phyloP scores from a whole-genome alignment of 148 eudicot genomes.

The Rhododendron mucronatum region DNA sequence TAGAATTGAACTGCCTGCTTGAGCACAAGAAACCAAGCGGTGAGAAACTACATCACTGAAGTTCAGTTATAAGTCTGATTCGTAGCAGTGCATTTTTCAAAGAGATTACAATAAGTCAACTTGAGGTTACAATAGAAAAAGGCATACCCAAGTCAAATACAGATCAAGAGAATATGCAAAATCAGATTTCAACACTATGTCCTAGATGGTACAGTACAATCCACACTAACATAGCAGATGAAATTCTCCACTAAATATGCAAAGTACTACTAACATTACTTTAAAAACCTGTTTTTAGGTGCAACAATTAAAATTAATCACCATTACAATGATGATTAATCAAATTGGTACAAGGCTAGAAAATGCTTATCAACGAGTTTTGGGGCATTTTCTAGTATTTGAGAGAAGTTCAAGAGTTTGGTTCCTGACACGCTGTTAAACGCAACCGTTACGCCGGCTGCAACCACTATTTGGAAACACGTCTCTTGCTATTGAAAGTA shows the following conservation, averaged over 20 bases:
- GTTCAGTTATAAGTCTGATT: neutral
- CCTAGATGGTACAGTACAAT: neutral
- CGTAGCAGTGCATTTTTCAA: neutral
- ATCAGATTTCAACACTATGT: neutral
- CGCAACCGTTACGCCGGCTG: neutral
- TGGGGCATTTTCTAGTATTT: neutral
- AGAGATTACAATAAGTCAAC: neutral
- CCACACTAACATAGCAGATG: neutral
- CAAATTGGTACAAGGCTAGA: neutral
- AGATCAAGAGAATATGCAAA: neutral
- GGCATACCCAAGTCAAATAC: neutral
- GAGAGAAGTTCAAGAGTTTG: neutral
- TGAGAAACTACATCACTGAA: neutral
- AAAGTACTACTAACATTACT: neutral
- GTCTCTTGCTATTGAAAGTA: neutral
- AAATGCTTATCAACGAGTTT: neutral
- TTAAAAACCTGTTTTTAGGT: neutral
- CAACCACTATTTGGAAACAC: neutral
- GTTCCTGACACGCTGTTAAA: neutral
- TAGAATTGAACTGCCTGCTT: slow-evolving; percentile 77
- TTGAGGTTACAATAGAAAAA: neutral
- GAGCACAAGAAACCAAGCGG: neutral
- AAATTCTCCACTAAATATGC: neutral
- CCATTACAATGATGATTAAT: neutral
- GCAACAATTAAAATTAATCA: neutral